Evolutionary conservation across 768 basidiomycete genomes (phyloP).

Genomic region (Xanthoconium purpureum): DNA sequence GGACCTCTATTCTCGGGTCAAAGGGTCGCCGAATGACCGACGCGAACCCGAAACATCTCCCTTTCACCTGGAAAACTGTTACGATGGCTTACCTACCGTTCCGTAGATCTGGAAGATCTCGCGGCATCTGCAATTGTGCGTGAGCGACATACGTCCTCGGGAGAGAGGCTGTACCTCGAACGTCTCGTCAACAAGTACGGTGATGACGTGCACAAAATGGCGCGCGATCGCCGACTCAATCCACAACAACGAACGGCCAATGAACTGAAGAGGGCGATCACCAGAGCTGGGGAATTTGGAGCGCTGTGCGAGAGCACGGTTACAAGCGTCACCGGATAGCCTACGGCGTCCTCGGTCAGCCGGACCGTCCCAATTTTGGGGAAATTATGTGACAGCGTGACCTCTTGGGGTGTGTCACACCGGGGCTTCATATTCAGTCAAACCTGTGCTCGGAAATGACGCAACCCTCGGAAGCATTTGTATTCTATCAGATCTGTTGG

Average conservation of each 20-base stretch:
- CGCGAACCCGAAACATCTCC: neutral
- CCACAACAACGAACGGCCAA: constrained; percentile 81
- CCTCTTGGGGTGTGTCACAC: constrained; percentile 21
- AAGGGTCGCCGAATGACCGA: neutral
- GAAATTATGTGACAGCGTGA: constrained; percentile 29
- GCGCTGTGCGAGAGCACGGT: constrained; percentile 17
- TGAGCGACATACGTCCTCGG: constrained; percentile 60
- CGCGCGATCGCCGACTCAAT: constrained; percentile 75
- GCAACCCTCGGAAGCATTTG: constrained; percentile 11
- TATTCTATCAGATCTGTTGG: constrained; percentile 10
- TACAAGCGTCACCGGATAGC: constrained; percentile 1
- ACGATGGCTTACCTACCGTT: constrained; percentile 10
- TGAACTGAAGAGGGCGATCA: constrained; percentile 63
- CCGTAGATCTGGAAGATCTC: constrained; percentile 62
- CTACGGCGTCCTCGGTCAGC: constrained; percentile 8
- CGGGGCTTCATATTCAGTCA: constrained; percentile 22
- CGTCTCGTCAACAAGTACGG: constrained; percentile 69
- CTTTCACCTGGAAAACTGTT: neutral
- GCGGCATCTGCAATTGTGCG: constrained; percentile 47
- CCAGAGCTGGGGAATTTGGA: constrained; percentile 49
- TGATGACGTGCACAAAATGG: constrained; percentile 72
- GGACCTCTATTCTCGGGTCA: neutral
- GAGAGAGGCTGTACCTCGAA: constrained; percentile 66
- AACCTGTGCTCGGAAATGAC: constrained; percentile 32
- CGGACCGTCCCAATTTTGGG: constrained; percentile 15